Evolutionary conservation across 2,329 filamentous ascomycete genomes (phyloP).

Genomic region (Botrytis tulipae): DNA sequence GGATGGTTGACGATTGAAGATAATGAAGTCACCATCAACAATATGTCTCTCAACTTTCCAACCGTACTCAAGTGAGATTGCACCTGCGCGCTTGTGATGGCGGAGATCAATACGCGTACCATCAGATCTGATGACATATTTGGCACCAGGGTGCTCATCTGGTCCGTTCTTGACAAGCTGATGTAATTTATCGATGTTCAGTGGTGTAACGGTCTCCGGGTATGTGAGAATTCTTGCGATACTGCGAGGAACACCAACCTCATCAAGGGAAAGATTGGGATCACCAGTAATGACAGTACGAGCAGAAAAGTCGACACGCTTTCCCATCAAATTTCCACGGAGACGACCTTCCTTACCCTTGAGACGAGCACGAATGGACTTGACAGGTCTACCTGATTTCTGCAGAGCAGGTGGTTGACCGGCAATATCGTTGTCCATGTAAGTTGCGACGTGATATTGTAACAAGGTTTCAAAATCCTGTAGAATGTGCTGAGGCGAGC

Average conservation of each 20-base stretch:
- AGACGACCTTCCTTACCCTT: slow-evolving; percentile 99
- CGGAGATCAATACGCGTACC: slow-evolving; percentile 93
- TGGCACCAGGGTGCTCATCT: slow-evolving; percentile 91
- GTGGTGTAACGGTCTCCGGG: slow-evolving; percentile 93
- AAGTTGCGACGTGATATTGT: slow-evolving; percentile 97
- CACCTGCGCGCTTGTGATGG: slow-evolving; percentile 80
- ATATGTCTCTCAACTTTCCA: slow-evolving; percentile 99
- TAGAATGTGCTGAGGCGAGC: slow-evolving; percentile 86
- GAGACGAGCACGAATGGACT: slow-evolving; percentile 91
- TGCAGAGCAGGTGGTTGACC: slow-evolving; percentile 92
- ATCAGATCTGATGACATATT: slow-evolving; percentile 92
- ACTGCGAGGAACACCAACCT: slow-evolving; percentile 93
- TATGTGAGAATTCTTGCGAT: slow-evolving; percentile 94
- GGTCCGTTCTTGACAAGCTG: slow-evolving; percentile 89
- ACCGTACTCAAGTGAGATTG: slow-evolving; percentile 87
- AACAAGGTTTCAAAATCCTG: slow-evolving; percentile 87
- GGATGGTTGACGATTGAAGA: slow-evolving; percentile 99
- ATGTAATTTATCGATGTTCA: slow-evolving; percentile 93
- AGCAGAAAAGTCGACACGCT: slow-evolving; percentile 98
- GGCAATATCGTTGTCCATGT: slow-evolving; percentile 99
- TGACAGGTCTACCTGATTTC: slow-evolving; percentile 94
- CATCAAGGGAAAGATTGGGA: slow-evolving; percentile 91
- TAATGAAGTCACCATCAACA: slow-evolving; percentile 93
- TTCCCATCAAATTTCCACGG: slow-evolving; percentile 98
- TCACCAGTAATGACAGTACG: slow-evolving; percentile 99